Conservation (phyloP, 2,329 filamentous ascomycete genomes). For the Calonectria honghensis region DNA sequence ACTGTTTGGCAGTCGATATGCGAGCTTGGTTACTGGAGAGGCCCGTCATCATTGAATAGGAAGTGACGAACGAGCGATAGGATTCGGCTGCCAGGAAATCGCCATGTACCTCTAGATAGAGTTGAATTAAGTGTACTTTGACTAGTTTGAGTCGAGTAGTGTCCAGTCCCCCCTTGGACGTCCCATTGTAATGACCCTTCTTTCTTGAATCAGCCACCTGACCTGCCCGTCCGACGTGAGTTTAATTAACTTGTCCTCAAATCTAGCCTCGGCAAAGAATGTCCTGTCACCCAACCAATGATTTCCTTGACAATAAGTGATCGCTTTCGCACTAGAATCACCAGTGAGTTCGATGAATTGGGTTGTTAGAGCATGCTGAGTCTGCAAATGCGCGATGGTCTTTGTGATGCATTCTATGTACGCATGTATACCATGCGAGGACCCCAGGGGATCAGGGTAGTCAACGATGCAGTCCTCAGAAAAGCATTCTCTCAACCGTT, state of each 20-base stretch:
- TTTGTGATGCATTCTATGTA: background rate
- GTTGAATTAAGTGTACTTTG: too few relatives aligned
- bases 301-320: background rate
- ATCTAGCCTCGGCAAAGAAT: background rate
- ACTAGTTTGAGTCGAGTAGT: background rate
- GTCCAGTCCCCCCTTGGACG: background rate
- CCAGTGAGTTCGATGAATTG: background rate
- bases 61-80: too few relatives aligned
- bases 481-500: background rate
- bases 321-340: background rate
- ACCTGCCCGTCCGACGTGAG: background rate
- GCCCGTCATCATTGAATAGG: too few relatives aligned
- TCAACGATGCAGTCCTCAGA: background rate
- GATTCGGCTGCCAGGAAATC: too few relatives aligned
- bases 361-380: background rate
- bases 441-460: background rate
- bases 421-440: background rate
- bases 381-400: background rate
- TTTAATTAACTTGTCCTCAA: background rate
- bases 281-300: background rate
- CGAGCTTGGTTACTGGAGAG: too few relatives aligned
- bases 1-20: too few relatives aligned
- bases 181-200: conserved; percentile 1
- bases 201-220: background rate
- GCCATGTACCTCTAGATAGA: too few relatives aligned